Percentiles rank a stretch among this genome's conserved stretches.
Evolutionary conservation across 2,329 filamentous ascomycete species (phyloP).

Genomic region (Aureobasidium sp.): DNA sequence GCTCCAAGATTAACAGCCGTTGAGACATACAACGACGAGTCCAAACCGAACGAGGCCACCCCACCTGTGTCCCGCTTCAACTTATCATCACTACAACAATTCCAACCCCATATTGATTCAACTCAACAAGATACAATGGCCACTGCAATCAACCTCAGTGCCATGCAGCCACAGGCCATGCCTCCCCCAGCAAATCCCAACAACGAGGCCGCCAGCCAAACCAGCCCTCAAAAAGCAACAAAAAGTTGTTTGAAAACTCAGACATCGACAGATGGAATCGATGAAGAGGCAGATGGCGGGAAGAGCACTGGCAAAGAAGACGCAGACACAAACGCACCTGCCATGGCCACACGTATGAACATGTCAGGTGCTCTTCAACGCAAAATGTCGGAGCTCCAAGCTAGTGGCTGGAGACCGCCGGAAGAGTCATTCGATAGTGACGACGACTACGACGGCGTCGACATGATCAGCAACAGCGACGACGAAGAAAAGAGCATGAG

Average conservation of each 20-base stretch:
- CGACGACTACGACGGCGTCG: conserved; percentile 26
- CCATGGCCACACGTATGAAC: conserved; percentile 1
- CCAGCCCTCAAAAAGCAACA: neutral
- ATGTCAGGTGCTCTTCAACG: conserved; percentile 21
- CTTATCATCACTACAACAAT: neutral
- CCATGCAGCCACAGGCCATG: neutral
- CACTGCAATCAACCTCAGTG: neutral
- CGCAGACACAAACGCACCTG: conserved; percentile 16
- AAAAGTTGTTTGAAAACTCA: conserved; percentile 1
- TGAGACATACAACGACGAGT: conserved; percentile 13
- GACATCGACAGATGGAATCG: neutral
- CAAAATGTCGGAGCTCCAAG: conserved; percentile 21
- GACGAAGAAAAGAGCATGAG: conserved; percentile 22
- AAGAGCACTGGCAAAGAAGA: conserved; percentile 7
- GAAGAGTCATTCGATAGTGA: conserved; percentile 20
- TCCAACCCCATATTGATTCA: neutral
- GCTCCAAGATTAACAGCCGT: neutral
- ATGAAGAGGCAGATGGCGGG: conserved; percentile 15
- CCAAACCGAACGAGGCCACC: neutral
- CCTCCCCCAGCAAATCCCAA: neutral
- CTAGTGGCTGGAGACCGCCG: conserved; percentile 20
- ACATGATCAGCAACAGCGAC: conserved; percentile 27
- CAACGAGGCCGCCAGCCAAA: conserved; percentile 17
- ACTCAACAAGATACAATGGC: conserved; percentile 10
- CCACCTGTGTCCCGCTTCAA: neutral